Evolutionary conservation across 2,329 filamentous ascomycete genomes (phyloP).

Genomic region (Hirsutella thompsonii): DNA sequence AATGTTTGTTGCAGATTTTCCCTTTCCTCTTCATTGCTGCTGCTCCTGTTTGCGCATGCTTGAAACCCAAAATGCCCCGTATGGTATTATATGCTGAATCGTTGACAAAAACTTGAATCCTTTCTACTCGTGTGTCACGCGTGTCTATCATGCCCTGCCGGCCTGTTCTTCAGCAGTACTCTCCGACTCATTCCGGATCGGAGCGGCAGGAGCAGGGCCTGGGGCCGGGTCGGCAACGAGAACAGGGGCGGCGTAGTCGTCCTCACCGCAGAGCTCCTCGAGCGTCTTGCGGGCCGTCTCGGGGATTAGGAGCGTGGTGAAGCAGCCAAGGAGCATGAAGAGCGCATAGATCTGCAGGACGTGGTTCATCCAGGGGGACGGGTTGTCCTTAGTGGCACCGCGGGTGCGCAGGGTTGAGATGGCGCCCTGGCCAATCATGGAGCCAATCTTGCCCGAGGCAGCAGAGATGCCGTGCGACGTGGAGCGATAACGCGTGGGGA

Average conservation of each 20-base stretch:
- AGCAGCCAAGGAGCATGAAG: constrained; percentile 63
- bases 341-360: constrained; percentile 63
- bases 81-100: too few relatives aligned
- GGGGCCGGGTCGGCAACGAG: too few relatives aligned
- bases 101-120: too few relatives aligned
- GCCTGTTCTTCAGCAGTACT: constrained; percentile 1
- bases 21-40: too few relatives aligned
- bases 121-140: too few relatives aligned
- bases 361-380: constrained; percentile 59
- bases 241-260: constrained; percentile 15
- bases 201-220: background rate
- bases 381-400: constrained; percentile 24
- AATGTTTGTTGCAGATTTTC: too few relatives aligned
- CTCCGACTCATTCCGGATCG: background rate
- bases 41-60: too few relatives aligned
- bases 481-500: constrained; percentile 43
- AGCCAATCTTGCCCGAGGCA: constrained; percentile 40
- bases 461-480: constrained; percentile 46
- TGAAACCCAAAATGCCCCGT: too few relatives aligned
- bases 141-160: constrained; percentile 1
- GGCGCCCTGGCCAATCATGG: constrained; percentile 44
- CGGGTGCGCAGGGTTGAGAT: constrained; percentile 39
- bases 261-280: constrained; percentile 41
- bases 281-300: constrained; percentile 66
- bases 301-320: constrained; percentile 57